These are phyloP conservation scores for Thinopyrum elongatum DNA, from an alignment of 176 grass and related monocot species.

Conservation along the genomic window DNA sequence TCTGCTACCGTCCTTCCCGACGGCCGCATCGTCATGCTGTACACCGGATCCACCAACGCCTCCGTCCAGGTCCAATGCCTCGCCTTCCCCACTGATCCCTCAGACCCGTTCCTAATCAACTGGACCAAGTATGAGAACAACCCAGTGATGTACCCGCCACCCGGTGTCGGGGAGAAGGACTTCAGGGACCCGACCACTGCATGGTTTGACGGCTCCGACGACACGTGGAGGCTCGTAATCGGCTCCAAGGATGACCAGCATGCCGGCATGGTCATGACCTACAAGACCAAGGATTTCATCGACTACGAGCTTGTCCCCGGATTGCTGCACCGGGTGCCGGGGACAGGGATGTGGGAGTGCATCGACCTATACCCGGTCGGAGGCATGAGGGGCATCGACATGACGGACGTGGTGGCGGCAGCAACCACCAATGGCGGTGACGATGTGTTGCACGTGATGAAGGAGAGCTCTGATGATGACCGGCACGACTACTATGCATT, in stretches of 20 bases:
- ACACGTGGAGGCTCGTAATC: conserved; percentile 55
- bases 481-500: conserved; percentile 89
- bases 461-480: conserved; percentile 92
- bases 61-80: conserved; percentile 85
- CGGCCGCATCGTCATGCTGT: conserved; percentile 68
- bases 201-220: conserved; percentile 50
- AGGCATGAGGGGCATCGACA: conserved; percentile 20
- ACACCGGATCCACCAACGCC: conserved; percentile 70
- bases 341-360: conserved; percentile 86
- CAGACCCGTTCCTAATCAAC: conserved; percentile 58
- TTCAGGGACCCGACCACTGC: conserved; percentile 90
- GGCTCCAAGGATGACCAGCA: conserved; percentile 67
- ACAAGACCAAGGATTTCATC: conserved; percentile 52
- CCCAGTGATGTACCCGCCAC: conserved; percentile 60
- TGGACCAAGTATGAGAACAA: conserved; percentile 78
- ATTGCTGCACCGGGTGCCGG: conserved; percentile 38
- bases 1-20: conserved; percentile 71
- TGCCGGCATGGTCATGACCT: conserved; percentile 46
- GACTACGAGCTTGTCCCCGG: conserved; percentile 45
- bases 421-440: background rate
- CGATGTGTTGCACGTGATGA: conserved; percentile 68
- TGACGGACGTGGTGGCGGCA: background rate
- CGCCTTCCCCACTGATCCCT: conserved; percentile 52
- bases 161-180: conserved; percentile 35
- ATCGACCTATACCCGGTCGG: conserved; percentile 81